Conservation (phyloP, 1,284 basidiomycete species). For the Bondarzewia mesenterica region DNA sequence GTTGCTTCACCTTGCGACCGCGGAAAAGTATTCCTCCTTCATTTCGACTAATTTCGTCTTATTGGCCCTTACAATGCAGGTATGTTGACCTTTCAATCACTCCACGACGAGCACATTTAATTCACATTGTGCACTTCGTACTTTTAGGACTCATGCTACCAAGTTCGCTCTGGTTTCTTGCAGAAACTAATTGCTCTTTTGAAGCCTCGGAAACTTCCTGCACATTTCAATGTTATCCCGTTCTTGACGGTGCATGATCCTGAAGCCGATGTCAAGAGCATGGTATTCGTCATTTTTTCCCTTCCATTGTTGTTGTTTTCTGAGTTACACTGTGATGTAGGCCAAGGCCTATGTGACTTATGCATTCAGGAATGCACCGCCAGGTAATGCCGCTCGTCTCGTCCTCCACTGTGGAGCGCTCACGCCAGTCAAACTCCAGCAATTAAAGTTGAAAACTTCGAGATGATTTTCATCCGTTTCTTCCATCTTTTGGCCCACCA, state of each 20-base stretch:
- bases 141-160: conserved; percentile 76
- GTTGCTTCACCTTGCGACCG: conserved; percentile 72
- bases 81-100: conserved; percentile 19
- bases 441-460: conserved; percentile 62
- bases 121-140: too few relatives aligned
- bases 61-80: conserved; percentile 75
- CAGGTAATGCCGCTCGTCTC: conserved; percentile 28
- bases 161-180: conserved; percentile 77
- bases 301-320: neutral
- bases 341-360: conserved; percentile 50
- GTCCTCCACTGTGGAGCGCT: neutral
- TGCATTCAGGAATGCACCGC: conserved; percentile 37
- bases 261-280: conserved; percentile 66
- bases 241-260: conserved; percentile 92
- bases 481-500: conserved; percentile 89
- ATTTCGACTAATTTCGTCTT: conserved; percentile 59
- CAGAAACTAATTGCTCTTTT: conserved; percentile 67
- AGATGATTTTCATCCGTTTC: conserved; percentile 79
- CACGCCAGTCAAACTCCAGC: conserved; percentile 26
- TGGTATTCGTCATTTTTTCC: conserved; percentile 30
- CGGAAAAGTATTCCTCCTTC: conserved; percentile 51
- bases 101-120: conserved; percentile 1
- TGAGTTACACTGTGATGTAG: conserved; percentile 25
- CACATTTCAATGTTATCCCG: conserved; percentile 76
- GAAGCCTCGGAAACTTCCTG: conserved; percentile 51